phyloP scores from a whole-genome alignment of 1,284 basidiomycete species.

The Irpex lacteus region DNA sequence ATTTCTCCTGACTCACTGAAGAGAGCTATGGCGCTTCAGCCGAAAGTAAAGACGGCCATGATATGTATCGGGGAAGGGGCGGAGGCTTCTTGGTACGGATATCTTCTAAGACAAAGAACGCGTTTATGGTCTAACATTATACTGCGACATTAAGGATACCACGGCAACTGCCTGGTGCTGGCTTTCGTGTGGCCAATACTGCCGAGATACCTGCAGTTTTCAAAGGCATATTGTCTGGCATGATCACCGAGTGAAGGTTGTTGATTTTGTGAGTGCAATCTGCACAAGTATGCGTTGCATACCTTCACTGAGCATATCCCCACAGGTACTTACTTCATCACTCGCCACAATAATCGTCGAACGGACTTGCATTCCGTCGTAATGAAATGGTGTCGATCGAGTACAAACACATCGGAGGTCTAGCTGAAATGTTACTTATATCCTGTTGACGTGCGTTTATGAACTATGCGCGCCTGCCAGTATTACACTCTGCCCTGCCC shows the following conservation, averaged over 20 bases:
- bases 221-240: constrained; percentile 35
- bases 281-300: not conserved
- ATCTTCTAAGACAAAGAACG: not conserved
- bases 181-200: constrained; percentile 36
- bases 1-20: constrained; percentile 60
- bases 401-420: too few species aligned
- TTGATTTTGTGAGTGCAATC: not conserved
- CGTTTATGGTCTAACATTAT: not conserved
- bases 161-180: constrained; percentile 41
- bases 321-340: too few species aligned
- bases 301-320: not conserved
- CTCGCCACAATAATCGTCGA: too few species aligned
- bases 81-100: constrained; percentile 54
- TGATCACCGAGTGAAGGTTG: constrained; percentile 30
- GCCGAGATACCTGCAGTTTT: constrained; percentile 39
- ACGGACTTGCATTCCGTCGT: too few species aligned
- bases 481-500: not conserved
- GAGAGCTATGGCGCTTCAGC: constrained; percentile 53
- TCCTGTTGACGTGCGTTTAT: too few species aligned
- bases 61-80: constrained; percentile 71
- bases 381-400: too few species aligned
- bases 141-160: constrained; percentile 43
- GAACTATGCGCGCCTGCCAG: not conserved
- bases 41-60: constrained; percentile 63
- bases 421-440: too few species aligned